These are phyloP conservation scores for Pseudonectria foliicola DNA, from an alignment of 2,329 filamentous ascomycete species.

Conservation along the genomic window DNA sequence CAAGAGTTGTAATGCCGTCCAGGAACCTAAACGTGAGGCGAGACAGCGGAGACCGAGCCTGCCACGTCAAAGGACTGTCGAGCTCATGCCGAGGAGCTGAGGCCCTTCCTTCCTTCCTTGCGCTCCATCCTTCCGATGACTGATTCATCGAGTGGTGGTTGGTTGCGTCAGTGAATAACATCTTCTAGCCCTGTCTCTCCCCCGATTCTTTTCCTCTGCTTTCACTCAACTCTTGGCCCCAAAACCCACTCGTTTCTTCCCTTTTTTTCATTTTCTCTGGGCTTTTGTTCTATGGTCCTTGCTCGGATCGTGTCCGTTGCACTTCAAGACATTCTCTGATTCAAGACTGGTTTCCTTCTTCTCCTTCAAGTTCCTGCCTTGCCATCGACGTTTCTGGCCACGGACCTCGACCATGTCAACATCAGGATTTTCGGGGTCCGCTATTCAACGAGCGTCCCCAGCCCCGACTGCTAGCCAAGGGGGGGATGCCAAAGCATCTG, in stretches of 20 bases:
- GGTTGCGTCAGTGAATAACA: conserved; percentile 22
- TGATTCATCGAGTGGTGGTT: conserved; percentile 4
- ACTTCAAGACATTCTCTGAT: conserved; percentile 3
- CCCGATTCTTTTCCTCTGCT: conserved; percentile 7
- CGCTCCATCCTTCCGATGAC: conserved; percentile 13
- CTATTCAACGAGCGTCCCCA: no score
- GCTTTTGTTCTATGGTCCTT: conserved; percentile 8
- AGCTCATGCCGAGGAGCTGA: no score
- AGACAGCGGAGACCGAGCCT: no score
- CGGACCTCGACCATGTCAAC: no score
- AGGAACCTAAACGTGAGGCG: no score
- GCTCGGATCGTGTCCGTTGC: conserved; percentile 13
- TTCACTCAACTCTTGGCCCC: conserved; percentile 6
- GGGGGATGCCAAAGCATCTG: no score
- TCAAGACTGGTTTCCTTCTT: conserved; percentile 3
- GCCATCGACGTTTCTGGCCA: background rate
- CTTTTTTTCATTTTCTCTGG: conserved; percentile 6
- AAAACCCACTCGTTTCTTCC: conserved; percentile 6
- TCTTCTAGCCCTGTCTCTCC: conserved; percentile 10
- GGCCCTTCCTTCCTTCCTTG: conserved; percentile 18
- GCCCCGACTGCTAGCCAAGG: no score
- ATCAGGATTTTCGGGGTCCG: no score
- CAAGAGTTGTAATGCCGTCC: no score
- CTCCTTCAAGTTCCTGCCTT: conserved; percentile 1
- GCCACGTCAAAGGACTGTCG: no score